Conservation (phyloP, 2,329 filamentous ascomycete species). For the Samsoniella hepiali region DNA sequence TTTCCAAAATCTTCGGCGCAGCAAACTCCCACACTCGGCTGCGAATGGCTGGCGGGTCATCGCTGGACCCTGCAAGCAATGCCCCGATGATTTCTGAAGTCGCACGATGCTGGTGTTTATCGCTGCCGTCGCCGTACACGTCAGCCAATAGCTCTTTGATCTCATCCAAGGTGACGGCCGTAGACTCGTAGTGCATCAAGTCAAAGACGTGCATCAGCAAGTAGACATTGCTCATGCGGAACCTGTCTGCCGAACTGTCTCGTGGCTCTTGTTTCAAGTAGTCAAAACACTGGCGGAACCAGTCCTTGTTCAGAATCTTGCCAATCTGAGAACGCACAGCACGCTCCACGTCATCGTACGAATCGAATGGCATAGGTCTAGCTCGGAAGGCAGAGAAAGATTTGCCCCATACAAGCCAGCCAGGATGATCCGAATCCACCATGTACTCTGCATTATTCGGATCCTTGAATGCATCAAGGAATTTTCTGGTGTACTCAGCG, state of each 20-base stretch:
- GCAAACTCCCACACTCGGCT: slow-evolving; percentile 83
- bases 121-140: slow-evolving; percentile 87
- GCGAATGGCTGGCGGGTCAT: slow-evolving; percentile 70
- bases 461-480: slow-evolving; percentile 72
- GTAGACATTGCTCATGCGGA: slow-evolving; percentile 83
- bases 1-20: slow-evolving; percentile 79
- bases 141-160: slow-evolving; percentile 75
- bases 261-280: slow-evolving; percentile 96
- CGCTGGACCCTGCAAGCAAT: slow-evolving; percentile 74
- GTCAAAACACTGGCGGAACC: slow-evolving; percentile 84
- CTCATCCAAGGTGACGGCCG: slow-evolving; percentile 77
- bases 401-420: slow-evolving; percentile 95
- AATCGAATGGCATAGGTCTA: slow-evolving; percentile 62
- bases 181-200: slow-evolving; percentile 76
- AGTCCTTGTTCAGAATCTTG: slow-evolving; percentile 71
- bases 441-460: slow-evolving; percentile 72
- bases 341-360: slow-evolving; percentile 78
- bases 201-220: slow-evolving; percentile 88
- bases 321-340: slow-evolving; percentile 76
- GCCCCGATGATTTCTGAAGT: slow-evolving; percentile 91
- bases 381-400: slow-evolving; percentile 76
- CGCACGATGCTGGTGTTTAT: slow-evolving; percentile 96
- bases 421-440: slow-evolving; percentile 86
- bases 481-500: slow-evolving; percentile 72
- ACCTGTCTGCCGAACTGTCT: slow-evolving; percentile 76